Evolutionary conservation across 2,329 filamentous ascomycete genomes (phyloP).

Genomic region (Fusarium nygamai): DNA sequence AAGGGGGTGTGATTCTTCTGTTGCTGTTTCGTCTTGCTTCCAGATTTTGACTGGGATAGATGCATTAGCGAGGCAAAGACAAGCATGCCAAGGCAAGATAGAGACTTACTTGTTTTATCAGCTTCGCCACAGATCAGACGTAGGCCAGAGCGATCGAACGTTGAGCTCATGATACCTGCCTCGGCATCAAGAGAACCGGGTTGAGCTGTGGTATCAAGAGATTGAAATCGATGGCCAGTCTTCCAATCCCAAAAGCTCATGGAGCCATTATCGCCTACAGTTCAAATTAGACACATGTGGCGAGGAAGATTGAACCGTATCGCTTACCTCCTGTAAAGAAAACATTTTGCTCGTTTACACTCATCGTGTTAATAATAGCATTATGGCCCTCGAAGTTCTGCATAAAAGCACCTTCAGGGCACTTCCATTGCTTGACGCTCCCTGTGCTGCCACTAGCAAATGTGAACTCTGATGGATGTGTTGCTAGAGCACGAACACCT

Average conservation of each 20-base stretch:
- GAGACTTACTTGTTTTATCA: slow-evolving; percentile 83
- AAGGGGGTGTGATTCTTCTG: slow-evolving; percentile 88
- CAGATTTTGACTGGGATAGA: slow-evolving; percentile 81
- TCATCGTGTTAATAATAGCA: slow-evolving; percentile 92
- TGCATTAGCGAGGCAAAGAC: slow-evolving; percentile 39
- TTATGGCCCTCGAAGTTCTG: slow-evolving; percentile 98
- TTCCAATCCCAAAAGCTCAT: slow-evolving; percentile 99
- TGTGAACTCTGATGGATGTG: slow-evolving; percentile 93
- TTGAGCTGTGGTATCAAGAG: slow-evolving; percentile 89
- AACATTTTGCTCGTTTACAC: slow-evolving; percentile 94
- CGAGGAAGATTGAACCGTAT: too few relatives aligned
- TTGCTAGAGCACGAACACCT: slow-evolving; percentile 84
- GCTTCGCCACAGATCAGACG: slow-evolving; percentile 93
- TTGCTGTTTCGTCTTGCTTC: slow-evolving; percentile 92
- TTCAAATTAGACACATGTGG: slow-evolving; percentile 12
- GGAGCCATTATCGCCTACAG: slow-evolving; percentile 82
- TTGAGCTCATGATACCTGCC: slow-evolving; percentile 92
- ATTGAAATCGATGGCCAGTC: slow-evolving; percentile 90
- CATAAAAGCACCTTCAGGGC: slow-evolving; percentile 97
- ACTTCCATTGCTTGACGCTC: slow-evolving; percentile 99
- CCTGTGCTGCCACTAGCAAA: slow-evolving; percentile 93
- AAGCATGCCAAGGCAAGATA: neutral
- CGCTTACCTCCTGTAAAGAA: slow-evolving; percentile 82
- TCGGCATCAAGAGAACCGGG: slow-evolving; percentile 95
- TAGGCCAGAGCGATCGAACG: slow-evolving; percentile 88